These are phyloP conservation scores for Alternaria arborescens DNA, from an alignment of 2,329 filamentous ascomycete genomes.

Conservation along the genomic window DNA sequence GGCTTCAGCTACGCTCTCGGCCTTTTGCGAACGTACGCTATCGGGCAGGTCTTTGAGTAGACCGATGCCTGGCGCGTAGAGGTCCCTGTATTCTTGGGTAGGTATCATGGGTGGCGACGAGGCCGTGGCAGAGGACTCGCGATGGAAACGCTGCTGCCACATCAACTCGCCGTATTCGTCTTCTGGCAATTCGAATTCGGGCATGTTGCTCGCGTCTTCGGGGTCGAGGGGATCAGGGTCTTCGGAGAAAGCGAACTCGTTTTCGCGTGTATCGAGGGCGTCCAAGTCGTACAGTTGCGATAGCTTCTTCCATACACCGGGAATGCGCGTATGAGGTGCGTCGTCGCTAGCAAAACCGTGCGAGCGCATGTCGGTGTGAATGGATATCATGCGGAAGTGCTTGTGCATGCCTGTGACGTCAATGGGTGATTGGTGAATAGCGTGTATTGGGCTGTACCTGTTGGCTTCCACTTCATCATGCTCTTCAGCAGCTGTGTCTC, in stretches of 20 bases:
- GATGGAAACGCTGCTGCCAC: slow-evolving; percentile 53
- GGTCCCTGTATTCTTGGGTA: slow-evolving; percentile 42
- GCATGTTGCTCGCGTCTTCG: slow-evolving; percentile 41
- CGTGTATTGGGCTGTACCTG: slow-evolving; percentile 59
- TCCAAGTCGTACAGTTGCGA: slow-evolving; percentile 83
- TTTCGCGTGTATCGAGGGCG: slow-evolving; percentile 83
- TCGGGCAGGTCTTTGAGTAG: slow-evolving; percentile 44
- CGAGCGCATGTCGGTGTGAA: slow-evolving; percentile 48
- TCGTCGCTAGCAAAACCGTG: slow-evolving; percentile 74
- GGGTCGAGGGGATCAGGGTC: slow-evolving; percentile 62
- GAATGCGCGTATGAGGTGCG: slow-evolving; percentile 82
- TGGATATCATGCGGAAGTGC: slow-evolving; percentile 62
- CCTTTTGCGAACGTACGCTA: slow-evolving; percentile 36
- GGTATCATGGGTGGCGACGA: slow-evolving; percentile 46
- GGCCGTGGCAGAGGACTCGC: slow-evolving; percentile 32
- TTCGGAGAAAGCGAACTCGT: slow-evolving; percentile 64
- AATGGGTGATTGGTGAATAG: neutral
- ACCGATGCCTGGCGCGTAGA: slow-evolving; percentile 45
- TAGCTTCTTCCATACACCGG: slow-evolving; percentile 91
- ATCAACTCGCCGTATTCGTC: slow-evolving; percentile 56
- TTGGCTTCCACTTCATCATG: slow-evolving; percentile 95
- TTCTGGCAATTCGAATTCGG: slow-evolving; percentile 55
- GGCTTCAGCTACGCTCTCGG: slow-evolving; percentile 41
- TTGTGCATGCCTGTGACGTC: slow-evolving; percentile 62
- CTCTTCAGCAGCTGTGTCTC: slow-evolving; percentile 91